Evolutionary conservation across 805 yeast genomes (phyloP).

Genomic region (Scheffersomyces spartinae): DNA sequence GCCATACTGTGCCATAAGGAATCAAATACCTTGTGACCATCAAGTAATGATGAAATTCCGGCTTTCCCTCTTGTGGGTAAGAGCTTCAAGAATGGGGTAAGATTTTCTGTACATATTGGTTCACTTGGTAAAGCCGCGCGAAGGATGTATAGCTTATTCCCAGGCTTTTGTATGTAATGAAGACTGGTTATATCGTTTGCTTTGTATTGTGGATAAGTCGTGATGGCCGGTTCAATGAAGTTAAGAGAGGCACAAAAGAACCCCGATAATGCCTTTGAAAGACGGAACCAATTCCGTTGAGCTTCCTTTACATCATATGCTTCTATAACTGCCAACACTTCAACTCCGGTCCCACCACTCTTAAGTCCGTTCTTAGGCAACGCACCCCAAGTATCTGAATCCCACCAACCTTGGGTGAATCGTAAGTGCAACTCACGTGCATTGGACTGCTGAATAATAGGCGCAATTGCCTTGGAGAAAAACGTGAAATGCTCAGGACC

Average conservation of each 20-base stretch:
- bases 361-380: constrained; percentile 59
- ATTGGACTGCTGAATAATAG: constrained; percentile 53
- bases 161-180: constrained; percentile 8
- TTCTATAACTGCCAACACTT: constrained; percentile 78
- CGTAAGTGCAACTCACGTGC: constrained; percentile 73
- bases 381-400: constrained; percentile 75
- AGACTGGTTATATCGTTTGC: constrained; percentile 12
- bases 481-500: constrained; percentile 41
- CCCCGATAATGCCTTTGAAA: constrained; percentile 75
- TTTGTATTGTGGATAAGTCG: constrained; percentile 47
- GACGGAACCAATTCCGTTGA: constrained; percentile 51
- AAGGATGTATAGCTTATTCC: constrained; percentile 40
- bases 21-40: constrained; percentile 85
- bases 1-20: constrained; percentile 93
- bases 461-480: constrained; percentile 77
- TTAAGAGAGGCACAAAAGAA: constrained; percentile 91
- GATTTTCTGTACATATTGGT: constrained; percentile 92
- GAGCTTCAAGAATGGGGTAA: constrained; percentile 84
- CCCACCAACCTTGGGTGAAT: constrained; percentile 95
- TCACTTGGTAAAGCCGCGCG: constrained; percentile 90
- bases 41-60: constrained; percentile 74
- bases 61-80: constrained; percentile 88
- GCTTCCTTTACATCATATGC: constrained; percentile 47
- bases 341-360: constrained; percentile 94
- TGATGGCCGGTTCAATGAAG: constrained; percentile 68